phyloP scores from a whole-genome alignment of 1,284 basidiomycete genomes.

The Melampsora americana region DNA sequence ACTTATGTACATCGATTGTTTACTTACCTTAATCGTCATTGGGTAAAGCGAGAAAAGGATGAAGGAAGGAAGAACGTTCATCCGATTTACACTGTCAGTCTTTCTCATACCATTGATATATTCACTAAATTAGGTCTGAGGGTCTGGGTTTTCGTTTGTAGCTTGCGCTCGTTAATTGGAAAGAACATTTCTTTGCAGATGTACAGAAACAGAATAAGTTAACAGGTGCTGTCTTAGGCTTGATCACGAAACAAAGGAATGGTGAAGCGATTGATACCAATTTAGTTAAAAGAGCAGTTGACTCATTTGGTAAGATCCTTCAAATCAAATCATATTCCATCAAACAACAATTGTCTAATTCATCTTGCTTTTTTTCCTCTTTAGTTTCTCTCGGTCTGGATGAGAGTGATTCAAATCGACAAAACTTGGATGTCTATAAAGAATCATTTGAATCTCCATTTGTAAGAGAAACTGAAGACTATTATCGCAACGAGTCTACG shows the following conservation, averaged over 20 bases:
- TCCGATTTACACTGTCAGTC: conserved; percentile 88
- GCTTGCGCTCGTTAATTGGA: conserved; percentile 96
- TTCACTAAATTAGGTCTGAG: neutral
- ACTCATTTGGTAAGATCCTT: conserved; percentile 67
- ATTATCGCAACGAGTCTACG: conserved; percentile 87
- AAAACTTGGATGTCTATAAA: conserved; percentile 90
- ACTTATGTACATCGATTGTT: conserved; percentile 67
- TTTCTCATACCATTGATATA: conserved; percentile 1
- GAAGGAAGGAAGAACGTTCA: conserved; percentile 95
- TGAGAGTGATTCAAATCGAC: conserved; percentile 81
- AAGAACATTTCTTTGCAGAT: conserved; percentile 80
- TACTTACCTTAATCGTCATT: conserved; percentile 67
- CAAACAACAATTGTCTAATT: neutral
- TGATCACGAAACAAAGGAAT: conserved; percentile 89
- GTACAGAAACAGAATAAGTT: conserved; percentile 79
- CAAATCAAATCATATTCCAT: neutral
- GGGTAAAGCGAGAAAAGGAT: conserved; percentile 98
- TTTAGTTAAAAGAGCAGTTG: conserved; percentile 91
- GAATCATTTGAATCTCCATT: conserved; percentile 87
- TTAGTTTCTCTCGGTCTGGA: conserved; percentile 88
- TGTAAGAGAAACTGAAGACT: conserved; percentile 79
- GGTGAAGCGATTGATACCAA: conserved; percentile 91
- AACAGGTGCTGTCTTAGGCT: conserved; percentile 78
- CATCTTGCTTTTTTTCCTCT: neutral
- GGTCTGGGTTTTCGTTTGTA: conserved; percentile 52